phyloP scores from a whole-genome alignment of 1,284 basidiomycete genomes.

The Vanrija sp. region DNA sequence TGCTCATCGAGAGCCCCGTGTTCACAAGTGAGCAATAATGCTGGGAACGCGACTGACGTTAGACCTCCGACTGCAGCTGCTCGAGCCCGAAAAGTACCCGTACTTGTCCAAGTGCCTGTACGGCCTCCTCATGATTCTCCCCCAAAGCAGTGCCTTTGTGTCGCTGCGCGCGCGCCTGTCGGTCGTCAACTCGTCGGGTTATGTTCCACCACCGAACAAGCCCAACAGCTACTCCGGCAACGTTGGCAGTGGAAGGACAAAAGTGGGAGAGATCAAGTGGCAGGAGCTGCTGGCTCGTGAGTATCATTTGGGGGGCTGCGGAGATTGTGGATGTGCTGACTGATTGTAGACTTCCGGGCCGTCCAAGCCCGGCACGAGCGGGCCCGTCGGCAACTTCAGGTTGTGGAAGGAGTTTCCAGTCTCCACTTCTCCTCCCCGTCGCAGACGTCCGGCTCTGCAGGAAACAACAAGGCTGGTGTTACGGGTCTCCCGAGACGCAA shows the following conservation, averaged over 20 bases:
- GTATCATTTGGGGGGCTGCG: conserved; percentile 5
- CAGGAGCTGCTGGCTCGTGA: conserved; percentile 71
- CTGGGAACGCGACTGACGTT: neutral
- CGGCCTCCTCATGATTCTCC: conserved; percentile 93
- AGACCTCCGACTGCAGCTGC: conserved; percentile 93
- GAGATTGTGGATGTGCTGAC: neutral
- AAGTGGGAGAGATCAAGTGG: conserved; percentile 77
- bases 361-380: conserved; percentile 85
- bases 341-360: conserved; percentile 60
- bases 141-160: conserved; percentile 94
- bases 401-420: conserved; percentile 19
- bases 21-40: conserved; percentile 73
- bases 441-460: conserved; percentile 19
- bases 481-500: conserved; percentile 14
- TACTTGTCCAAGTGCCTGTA: conserved; percentile 97
- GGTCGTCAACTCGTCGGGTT: conserved; percentile 92
- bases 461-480: conserved; percentile 1
- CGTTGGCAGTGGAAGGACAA: conserved; percentile 32
- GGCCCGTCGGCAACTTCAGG: conserved; percentile 58
- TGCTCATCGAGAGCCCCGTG: conserved; percentile 95
- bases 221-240: conserved; percentile 18
- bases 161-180: conserved; percentile 90
- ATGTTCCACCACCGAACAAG: conserved; percentile 57
- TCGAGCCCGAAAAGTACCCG: conserved; percentile 95
- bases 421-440: conserved; percentile 40